Percentiles rank a stretch among this genome's conserved stretches.
phyloP scores from a whole-genome alignment of 495 filamentous ascomycete species.

The Neurospora sp. region DNA sequence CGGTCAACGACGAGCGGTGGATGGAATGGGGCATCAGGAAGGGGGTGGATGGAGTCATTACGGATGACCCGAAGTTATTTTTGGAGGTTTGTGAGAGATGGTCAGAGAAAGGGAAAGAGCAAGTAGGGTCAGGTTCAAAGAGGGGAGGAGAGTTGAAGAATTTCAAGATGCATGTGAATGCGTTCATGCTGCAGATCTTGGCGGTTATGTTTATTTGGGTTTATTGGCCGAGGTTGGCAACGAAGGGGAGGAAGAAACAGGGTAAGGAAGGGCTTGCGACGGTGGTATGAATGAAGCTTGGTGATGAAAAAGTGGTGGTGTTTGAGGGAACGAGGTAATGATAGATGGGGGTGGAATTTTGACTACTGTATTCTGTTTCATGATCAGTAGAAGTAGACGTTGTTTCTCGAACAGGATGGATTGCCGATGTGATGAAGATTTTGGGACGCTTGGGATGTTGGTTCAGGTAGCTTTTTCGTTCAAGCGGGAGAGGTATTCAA shows the following conservation, averaged over 20 bases:
- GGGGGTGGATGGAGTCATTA: constrained; percentile 43
- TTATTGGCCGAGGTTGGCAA: constrained; percentile 9
- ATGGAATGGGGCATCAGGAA: constrained; percentile 61
- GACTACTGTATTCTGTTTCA: background rate
- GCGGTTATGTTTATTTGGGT: constrained; percentile 4
- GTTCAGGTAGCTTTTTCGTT: background rate
- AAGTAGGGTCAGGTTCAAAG: background rate
- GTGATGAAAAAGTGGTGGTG: background rate
- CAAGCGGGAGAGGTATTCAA: background rate
- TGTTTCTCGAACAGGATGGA: background rate
- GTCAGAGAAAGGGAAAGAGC: background rate
- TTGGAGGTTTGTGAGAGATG: constrained; percentile 30
- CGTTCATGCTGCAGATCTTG: constrained; percentile 11
- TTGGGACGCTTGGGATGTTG: background rate
- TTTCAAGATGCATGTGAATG: constrained; percentile 8
- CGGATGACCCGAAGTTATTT: constrained; percentile 44
- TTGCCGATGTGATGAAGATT: background rate
- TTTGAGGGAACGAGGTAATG: background rate
- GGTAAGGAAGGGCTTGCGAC: background rate
- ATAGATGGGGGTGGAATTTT: background rate
- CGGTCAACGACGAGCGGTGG: constrained; percentile 60
- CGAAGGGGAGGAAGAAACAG: background rate
- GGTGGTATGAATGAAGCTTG: background rate
- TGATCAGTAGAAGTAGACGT: background rate
- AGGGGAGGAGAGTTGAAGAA: background rate